Conservation (phyloP, 2,329 filamentous ascomycete genomes). For the Trichoderma semiorbis region DNA sequence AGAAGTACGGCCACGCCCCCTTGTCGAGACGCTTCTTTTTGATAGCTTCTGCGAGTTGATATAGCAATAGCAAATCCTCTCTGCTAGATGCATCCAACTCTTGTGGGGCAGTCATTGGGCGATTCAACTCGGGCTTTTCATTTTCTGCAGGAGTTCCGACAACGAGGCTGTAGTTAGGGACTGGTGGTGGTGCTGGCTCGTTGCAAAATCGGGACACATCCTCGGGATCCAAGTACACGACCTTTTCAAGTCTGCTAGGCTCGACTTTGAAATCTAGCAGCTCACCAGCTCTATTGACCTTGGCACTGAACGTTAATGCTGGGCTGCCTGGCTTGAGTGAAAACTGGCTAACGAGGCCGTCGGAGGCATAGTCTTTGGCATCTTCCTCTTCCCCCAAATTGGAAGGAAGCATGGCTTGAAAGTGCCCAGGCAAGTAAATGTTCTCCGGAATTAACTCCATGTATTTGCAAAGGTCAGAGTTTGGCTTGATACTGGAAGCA, state of each 20-base stretch:
- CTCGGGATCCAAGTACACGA: slow-evolving; percentile 55
- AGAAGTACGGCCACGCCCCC: slow-evolving; percentile 49
- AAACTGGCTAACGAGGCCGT: slow-evolving; percentile 47
- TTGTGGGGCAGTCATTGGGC: slow-evolving; percentile 41
- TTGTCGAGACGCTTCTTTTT: slow-evolving; percentile 41
- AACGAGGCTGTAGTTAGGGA: slow-evolving; percentile 26
- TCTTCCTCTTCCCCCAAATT: slow-evolving; percentile 30
- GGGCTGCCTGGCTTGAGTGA: slow-evolving; percentile 52
- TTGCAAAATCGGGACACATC: slow-evolving; percentile 46
- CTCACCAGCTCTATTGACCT: slow-evolving; percentile 50
- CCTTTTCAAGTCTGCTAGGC: slow-evolving; percentile 50
- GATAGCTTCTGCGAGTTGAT: slow-evolving; percentile 46
- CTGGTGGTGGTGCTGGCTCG: slow-evolving; percentile 28
- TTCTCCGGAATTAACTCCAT: slow-evolving; percentile 59
- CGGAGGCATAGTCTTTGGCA: slow-evolving; percentile 30
- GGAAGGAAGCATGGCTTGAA: slow-evolving; percentile 54
- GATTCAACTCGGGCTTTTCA: slow-evolving; percentile 27
- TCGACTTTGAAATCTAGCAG: slow-evolving; percentile 54
- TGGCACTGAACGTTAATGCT: slow-evolving; percentile 61
- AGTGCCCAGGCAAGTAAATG: slow-evolving; percentile 58
- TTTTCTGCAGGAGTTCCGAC: slow-evolving; percentile 28
- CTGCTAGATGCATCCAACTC: slow-evolving; percentile 43
- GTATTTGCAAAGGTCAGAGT: slow-evolving; percentile 56
- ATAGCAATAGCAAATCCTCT: slow-evolving; percentile 46
- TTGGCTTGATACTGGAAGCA: slow-evolving; percentile 62